Base-by-base conservation (phyloP, 1,284 basidiomycete genomes). In the Pseudozyma hubeiensis region DNA sequence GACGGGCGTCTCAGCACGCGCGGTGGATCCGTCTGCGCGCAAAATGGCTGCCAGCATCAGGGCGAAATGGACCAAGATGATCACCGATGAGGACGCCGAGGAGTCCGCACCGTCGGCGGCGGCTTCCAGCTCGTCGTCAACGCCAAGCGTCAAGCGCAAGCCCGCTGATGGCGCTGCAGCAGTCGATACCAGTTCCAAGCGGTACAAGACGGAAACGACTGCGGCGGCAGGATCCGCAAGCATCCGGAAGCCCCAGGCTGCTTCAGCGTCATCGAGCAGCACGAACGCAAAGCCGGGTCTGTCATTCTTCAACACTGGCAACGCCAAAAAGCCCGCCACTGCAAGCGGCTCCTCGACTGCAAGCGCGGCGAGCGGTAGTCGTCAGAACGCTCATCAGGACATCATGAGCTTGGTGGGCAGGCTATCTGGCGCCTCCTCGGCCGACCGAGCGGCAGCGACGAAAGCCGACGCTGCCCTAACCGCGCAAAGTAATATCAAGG, bases 61-160 rank as follows among this genome's bases (percentile, higher is more conserved):
- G 46, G 60, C 50, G 7, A 73, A 73, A 50, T 80, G 78, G 78
- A 70, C 58, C 14, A 65, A 71, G 14, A 35, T 77, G n/a, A 67
- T 78, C 31, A 49, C 67, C 1, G 39, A 52, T 9, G 67, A 52
- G 33, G 60, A 56, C 48, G 31, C 43, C 17, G 55, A 24, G 13
- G 34, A 47, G 10, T 34, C 64, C 14, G 14, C 61, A 3, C 24
- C 65, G 30, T 37, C 37, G 17, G 45, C 60, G 13, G 19, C 49
- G 0, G 14, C 57, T 40, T 41, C 55, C 6, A 33, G 29, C n/a
- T 11, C 29, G 30, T 37, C 50, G 19, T 7, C 44, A 7, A 29
- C 53, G 34, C 13, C 53, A 17, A 30, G 35, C 35, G 41, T 49
- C 44, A 68, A 68, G 35, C 56, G 70, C 29, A 68, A 68, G 37